These are phyloP conservation scores for Phoma sp. DNA, from an alignment of 2,329 filamentous ascomycete genomes.

Conservation along the genomic window DNA sequence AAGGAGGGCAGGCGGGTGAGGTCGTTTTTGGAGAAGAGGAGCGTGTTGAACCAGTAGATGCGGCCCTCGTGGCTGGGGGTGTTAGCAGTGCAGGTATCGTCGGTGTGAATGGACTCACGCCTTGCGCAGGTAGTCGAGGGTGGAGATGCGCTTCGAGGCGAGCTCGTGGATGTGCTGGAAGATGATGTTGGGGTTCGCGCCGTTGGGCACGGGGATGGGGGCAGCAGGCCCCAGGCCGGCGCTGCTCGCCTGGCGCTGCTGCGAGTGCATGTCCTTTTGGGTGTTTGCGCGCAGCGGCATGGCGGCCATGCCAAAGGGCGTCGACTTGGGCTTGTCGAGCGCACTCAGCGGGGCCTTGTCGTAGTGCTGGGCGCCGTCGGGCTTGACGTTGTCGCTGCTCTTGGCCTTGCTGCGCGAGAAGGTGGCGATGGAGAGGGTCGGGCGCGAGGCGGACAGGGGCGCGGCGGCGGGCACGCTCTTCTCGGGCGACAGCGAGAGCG, in stretches of 20 bases:
- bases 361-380: slow-evolving; percentile 27
- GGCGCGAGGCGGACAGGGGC: slow-evolving; percentile 33
- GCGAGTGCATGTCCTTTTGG: slow-evolving; percentile 39
- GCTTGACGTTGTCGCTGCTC: slow-evolving; percentile 44
- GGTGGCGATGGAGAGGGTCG: slow-evolving; percentile 49
- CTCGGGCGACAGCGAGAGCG: slow-evolving; percentile 46
- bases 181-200: slow-evolving; percentile 61
- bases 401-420: slow-evolving; percentile 48
- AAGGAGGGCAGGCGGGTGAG: slow-evolving; percentile 85
- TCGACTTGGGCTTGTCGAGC: slow-evolving; percentile 46
- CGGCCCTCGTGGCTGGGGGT: slow-evolving; percentile 81
- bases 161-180: slow-evolving; percentile 81
- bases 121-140: slow-evolving; percentile 89
- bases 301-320: slow-evolving; percentile 42
- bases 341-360: slow-evolving; percentile 44
- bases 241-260: slow-evolving; percentile 26
- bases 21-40: slow-evolving; percentile 86
- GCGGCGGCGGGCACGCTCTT: slow-evolving; percentile 33
- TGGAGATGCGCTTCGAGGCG: slow-evolving; percentile 91
- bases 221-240: slow-evolving; percentile 38
- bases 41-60: slow-evolving; percentile 98
- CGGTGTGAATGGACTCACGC: slow-evolving; percentile 66
- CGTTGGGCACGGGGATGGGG: slow-evolving; percentile 36
- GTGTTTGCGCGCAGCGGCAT: slow-evolving; percentile 34
- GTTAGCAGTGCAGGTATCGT: background rate